Evolutionary conservation across 2,329 filamentous ascomycete genomes (phyloP), one percentile per base, ranked within the genome.

Genomic region (Triangularia verruculosa): DNA sequence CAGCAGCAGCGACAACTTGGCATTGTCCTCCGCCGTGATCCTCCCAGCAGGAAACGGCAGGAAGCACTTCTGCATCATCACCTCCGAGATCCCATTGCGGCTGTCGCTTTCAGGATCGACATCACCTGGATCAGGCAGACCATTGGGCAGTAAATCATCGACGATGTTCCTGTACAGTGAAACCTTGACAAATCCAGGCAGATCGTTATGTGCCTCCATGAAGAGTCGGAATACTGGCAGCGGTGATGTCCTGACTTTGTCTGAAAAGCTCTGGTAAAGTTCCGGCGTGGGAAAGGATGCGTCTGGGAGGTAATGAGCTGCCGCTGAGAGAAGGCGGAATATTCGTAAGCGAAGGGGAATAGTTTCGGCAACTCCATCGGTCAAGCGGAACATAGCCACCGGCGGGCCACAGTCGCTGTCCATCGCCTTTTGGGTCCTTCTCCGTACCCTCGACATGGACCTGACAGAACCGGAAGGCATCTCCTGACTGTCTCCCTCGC

Each of bases 1-100:
- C 0, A 92, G 77, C 28, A 90, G 74, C 9, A 93, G 75, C 1
- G 88, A 88, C 39, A 93, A 80, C 73, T 90, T 90, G 27, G 88
- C 87, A 69, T 95, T 93, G 66, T 92, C 89, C 20, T 85, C 82
- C 0, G 83, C 74, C 6, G 80, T 81, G 13, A 83, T 78, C 0
- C 82, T 86, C 64, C 85, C 87, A 1, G 91, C 89, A 0, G 88
- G 80, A 67, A 83, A 87, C 0, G 85, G 85, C 1, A 92, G 80
- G 73, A 87, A 93, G 70, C 87, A 88, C 52, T 79, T 73, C 70
- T 82, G 77, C 51, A 86, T 72, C 66, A 86, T 82, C 6, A 68
- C 70, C 22, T 75, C 71, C 4, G 80, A 81, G 52, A 86, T 71
- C 17, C 72, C 72, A 7, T 78, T 77, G 1, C 69, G 62, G 3